Conservation (phyloP, 441 rosid species). For the Bocquillonia castaneifolia region DNA sequence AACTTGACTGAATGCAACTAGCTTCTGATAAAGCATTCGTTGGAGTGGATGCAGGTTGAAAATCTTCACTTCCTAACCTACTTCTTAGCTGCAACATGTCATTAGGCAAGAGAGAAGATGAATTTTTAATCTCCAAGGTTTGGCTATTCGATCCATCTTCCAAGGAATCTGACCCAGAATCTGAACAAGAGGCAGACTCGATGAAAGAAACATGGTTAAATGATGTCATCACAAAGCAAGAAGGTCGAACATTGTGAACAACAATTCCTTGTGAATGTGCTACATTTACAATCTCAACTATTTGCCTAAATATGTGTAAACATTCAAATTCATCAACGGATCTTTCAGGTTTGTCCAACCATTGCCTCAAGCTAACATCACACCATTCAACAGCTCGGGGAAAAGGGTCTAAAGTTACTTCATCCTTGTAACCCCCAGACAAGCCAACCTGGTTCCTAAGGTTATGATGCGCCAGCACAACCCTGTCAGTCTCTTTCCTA, state of each 20-base stretch:
- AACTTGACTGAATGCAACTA: conserved; percentile 53
- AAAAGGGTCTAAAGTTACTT: conserved; percentile 47
- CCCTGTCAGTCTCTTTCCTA: conserved; percentile 43
- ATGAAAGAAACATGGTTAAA: conserved; percentile 85
- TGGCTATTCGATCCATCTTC: conserved; percentile 62
- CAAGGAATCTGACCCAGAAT: conserved; percentile 82
- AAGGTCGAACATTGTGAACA: conserved; percentile 76
- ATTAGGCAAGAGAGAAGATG: conserved; percentile 37
- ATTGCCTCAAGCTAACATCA: conserved; percentile 83
- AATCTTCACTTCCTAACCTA: conserved; percentile 39
- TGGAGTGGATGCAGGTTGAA: conserved; percentile 27
- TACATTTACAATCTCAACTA: conserved; percentile 70
- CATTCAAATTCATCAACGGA: conserved; percentile 69
- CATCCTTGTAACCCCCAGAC: conserved; percentile 51
- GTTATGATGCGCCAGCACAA: conserved; percentile 43
- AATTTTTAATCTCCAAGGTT: conserved; percentile 37
- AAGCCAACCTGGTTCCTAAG: conserved; percentile 46
- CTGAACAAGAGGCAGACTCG: conserved; percentile 92
- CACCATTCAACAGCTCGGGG: conserved; percentile 56
- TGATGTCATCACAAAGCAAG: conserved; percentile 82
- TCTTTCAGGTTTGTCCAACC: conserved; percentile 77
- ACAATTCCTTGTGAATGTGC: conserved; percentile 84
- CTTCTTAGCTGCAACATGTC: conserved; percentile 34
- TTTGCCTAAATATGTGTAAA: conserved; percentile 79
- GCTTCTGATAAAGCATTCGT: conserved; percentile 47